Percentiles rank a stretch among this genome's conserved stretches.
Conservation (phyloP, 768 basidiomycete genomes). For the Austroboletus festivus region DNA sequence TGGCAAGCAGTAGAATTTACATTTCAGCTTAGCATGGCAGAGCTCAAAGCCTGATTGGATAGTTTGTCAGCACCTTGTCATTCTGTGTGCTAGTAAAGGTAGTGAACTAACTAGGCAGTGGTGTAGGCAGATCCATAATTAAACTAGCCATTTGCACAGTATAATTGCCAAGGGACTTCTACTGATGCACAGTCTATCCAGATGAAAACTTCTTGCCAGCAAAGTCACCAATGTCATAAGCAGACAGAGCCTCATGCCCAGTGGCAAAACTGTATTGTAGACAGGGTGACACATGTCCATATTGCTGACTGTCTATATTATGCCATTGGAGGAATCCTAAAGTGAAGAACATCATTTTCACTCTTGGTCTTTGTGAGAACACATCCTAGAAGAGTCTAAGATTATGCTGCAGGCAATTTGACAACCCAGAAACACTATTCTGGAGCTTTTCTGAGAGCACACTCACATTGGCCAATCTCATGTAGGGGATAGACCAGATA, state of each 20-base stretch:
- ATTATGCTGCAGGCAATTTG: conserved; percentile 46
- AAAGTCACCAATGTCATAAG: conserved; percentile 44
- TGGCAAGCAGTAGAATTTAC: too few species aligned
- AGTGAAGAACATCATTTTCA: conserved; percentile 37
- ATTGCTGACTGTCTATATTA: not conserved
- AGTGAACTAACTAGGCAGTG: conserved; percentile 37
- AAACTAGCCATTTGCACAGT: conserved; percentile 56
- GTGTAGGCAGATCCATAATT: conserved; percentile 44
- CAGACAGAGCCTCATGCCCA: conserved; percentile 15
- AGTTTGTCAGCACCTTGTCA: conserved; percentile 30
- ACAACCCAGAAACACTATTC: conserved; percentile 95
- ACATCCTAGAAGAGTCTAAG: conserved; percentile 35
- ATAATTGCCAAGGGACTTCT: conserved; percentile 44
- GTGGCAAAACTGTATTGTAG: conserved; percentile 8
- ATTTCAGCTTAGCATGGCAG: too few species aligned
- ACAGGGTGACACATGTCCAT: conserved; percentile 1
- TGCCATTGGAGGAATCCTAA: conserved; percentile 1
- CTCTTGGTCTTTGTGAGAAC: conserved; percentile 50
- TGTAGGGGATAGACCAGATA: conserved; percentile 82
- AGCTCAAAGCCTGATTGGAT: too few species aligned
- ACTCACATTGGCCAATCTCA: conserved; percentile 88
- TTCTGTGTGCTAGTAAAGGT: conserved; percentile 34
- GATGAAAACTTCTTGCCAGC: conserved; percentile 34
- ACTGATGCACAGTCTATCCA: conserved; percentile 9
- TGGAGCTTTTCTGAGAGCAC: conserved; percentile 80